Evolutionary conservation across 2,329 filamentous ascomycete species (phyloP).

Genomic region (Ophiostoma himal-ulmi): DNA sequence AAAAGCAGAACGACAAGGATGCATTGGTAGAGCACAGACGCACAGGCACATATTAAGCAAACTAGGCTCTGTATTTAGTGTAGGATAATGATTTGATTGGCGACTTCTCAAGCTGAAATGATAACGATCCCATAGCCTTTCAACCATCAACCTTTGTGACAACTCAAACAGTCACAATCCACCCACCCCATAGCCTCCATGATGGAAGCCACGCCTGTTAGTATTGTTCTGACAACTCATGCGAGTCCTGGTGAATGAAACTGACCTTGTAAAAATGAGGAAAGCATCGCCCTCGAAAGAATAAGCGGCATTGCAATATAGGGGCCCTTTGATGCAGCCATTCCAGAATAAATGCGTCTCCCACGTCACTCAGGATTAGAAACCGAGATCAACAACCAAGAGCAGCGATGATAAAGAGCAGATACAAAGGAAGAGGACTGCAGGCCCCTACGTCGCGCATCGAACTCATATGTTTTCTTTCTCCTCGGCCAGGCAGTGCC

Average conservation of each 20-base stretch:
- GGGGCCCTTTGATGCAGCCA: conserved; percentile 16
- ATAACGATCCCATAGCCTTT: neutral
- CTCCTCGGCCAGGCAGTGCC: neutral
- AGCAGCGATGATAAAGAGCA: neutral
- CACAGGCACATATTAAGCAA: conserved; percentile 15
- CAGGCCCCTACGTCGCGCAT: conserved; percentile 28
- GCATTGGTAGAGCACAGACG: conserved; percentile 17
- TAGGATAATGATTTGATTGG: conserved; percentile 13
- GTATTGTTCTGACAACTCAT: conserved; percentile 20
- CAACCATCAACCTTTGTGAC: neutral
- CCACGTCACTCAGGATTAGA: neutral
- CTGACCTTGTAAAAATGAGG: conserved; percentile 24
- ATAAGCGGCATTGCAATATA: conserved; percentile 30
- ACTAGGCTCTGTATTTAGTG: neutral
- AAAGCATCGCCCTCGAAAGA: conserved; percentile 28
- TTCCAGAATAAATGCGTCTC: neutral
- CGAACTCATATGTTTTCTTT: conserved; percentile 27
- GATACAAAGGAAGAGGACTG: neutral
- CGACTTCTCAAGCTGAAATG: neutral
- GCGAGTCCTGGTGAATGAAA: conserved; percentile 9
- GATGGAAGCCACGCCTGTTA: conserved; percentile 20
- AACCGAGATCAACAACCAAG: neutral
- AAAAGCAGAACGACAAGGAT: conserved; percentile 18
- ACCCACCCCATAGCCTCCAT: neutral
- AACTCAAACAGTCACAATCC: neutral